Evolutionary conservation across 371 early-diverging fungal genomes (phyloP), one percentile per base, ranked within the genome.

Genomic region (Ordospora pajunii): DNA sequence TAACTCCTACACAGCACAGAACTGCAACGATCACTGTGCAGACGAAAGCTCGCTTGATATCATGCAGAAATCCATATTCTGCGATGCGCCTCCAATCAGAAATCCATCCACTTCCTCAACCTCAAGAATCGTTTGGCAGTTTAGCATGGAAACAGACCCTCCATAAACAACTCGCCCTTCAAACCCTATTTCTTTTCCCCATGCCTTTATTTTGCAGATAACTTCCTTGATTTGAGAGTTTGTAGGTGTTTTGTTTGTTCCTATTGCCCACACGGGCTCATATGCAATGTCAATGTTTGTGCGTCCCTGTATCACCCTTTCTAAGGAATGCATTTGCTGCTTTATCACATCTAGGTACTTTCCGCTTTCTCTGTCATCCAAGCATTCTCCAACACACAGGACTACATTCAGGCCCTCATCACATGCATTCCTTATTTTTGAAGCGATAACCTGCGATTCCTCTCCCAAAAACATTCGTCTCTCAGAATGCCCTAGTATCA

Each of bases 261-360:
- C 99, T 83, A 90, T 90, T 87, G 99, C 97, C 97, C 97, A 99
- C 65, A 96, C 94, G 67, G 99, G 99, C 87, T 99, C 99, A 84
- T 99, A 99, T 78, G 99, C 99, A 85, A 99, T 87, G 43, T 95
- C 95, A 70, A 97, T 89, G 1, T 12, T 23, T 14, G 40, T 87
- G 32, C 32, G 5, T 92, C 90, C 25, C 51, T 50, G 71, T 25
- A 27, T 67, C 50, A 27, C 67, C 69, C 22, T 86, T 86, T 76
- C 89, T 87, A 79, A 91, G 89, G 67, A 90, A 91, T 82, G 87
- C 74, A 97, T 87, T 87, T 96, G 96, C 54, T 89, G 87, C 85
- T 89, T 88, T 68, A 94, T 89, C 46, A 95, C 92, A 10, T 90
- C 88, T 81, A 88, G 87, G 77, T 96, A 93, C 81, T 87, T 84